Evolutionary conservation across 768 basidiomycete species (phyloP), one percentile per base, ranked within the genome.

Genomic region (Suillus subalutaceus): DNA sequence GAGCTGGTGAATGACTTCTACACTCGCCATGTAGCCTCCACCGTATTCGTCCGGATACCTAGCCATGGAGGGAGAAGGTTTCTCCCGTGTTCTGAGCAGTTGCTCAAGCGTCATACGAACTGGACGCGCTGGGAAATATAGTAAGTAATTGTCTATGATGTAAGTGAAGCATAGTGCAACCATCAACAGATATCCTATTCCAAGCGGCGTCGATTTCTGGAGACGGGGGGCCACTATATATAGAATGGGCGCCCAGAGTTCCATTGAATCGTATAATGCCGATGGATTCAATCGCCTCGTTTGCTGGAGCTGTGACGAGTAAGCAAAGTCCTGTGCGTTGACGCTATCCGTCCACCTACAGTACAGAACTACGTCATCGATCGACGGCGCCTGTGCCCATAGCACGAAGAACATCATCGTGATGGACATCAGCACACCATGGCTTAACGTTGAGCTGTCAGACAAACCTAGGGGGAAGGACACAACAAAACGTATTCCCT

Each of bases 401-500:
- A 48, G n/a, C n/a, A 48, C 2, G 12, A 48, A 48, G n/a, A 48
- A 48, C 12, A 23, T 2, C n/a, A 48, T 23, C n/a, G n/a, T 48
- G 23, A 23, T 48, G 12, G 5, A 48, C n/a, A 48, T 23, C n/a
- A 48, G 48, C 2, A 48, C 48, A 23, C 48, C 48, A 13, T 48
- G 48, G n/a, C n/a, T 48, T 5, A 48, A n/a, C n/a, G n/a, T n/a
- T 6, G 23, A 55, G n/a, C 2, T 44, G 16, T n/a, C n/a, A 44
- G 44, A 80, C 86, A 60, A 65, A 94, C 96, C 95, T 65, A 98
- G 76, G 0, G 90, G 87, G 0, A 85, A 77, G 20, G 92, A 88
- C 2, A 93, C 84, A 6, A 86, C 82, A 74, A 96, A 99, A 32
- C 84, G 85, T 44, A 93, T 90, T 3, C 97, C 97, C 71, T 88